These are phyloP conservation scores for Epichloe hybrida DNA, from an alignment of 2,329 filamentous ascomycete species.

Conservation along the genomic window DNA sequence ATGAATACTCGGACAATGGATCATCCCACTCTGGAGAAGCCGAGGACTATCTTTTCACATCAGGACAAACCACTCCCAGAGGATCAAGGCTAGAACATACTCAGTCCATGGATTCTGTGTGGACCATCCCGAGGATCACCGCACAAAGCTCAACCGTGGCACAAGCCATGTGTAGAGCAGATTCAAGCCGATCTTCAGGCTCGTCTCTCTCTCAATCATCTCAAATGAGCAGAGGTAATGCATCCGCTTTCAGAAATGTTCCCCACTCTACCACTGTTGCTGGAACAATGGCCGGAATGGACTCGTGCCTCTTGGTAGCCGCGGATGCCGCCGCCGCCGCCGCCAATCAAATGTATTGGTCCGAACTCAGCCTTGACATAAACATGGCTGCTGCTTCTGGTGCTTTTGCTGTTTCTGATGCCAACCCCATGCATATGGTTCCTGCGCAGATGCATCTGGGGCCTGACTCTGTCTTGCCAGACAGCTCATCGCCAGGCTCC, in stretches of 20 bases:
- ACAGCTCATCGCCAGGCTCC: conserved; percentile 36
- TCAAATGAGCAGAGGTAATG: conserved; percentile 38
- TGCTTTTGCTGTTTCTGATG: conserved; percentile 29
- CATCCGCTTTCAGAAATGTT: conserved; percentile 28
- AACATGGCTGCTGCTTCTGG: conserved; percentile 28
- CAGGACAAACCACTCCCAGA: conserved; percentile 41
- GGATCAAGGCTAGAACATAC: conserved; percentile 31
- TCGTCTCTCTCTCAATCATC: conserved; percentile 38
- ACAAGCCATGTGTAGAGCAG: conserved; percentile 26
- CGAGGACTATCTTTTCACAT: conserved; percentile 41
- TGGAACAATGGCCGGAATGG: conserved; percentile 31
- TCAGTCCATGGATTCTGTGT: conserved; percentile 35
- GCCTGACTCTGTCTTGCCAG: conserved; percentile 34
- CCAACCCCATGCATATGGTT: conserved; percentile 38
- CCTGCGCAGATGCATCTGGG: conserved; percentile 42
- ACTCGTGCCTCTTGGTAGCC: conserved; percentile 38
- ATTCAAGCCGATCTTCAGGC: conserved; percentile 24
- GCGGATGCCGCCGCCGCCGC: conserved; percentile 30
- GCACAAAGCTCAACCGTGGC: conserved; percentile 18
- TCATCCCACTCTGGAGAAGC: conserved; percentile 36
- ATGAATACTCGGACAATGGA: conserved; percentile 37
- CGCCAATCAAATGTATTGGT: conserved; percentile 34
- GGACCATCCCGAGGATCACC: conserved; percentile 27
- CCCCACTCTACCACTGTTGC: conserved; percentile 20
- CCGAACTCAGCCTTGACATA: conserved; percentile 31